Base-by-base conservation (phyloP, 805 yeast species). In the Soucietia sequanensis region DNA sequence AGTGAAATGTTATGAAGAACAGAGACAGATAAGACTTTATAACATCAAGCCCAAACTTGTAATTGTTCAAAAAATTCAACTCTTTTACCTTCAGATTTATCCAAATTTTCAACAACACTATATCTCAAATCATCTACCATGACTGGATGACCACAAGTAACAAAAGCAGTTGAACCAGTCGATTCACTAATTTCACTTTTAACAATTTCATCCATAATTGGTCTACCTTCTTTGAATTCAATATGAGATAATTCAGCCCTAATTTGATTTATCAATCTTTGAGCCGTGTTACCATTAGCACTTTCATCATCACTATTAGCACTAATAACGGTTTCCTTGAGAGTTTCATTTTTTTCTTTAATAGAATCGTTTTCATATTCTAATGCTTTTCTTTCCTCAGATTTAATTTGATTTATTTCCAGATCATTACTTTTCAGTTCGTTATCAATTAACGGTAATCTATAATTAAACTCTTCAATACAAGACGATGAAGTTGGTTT, bases 61-160 rank as follows among this genome's bases (percentile, higher is more conserved):
- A 82, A 70, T 50, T 84, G 90, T 53, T 87, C 95, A 50, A 68
- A 80, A 48, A 80, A 80, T 41, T 82, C 90, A 13, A 84, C 73
- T 28, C 84, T 69, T 31, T 70, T 63, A 11, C 68, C 54, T 13
- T 48, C 38, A 1, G 48, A 41, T 19, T 56, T 42, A 22, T 65
- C 58, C 33, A 78, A 52, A 37, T 71, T 53, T 27, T 62, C 43
- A 0, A 72, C 64, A 3, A 80, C 72, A 4, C 70, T 53, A 25
- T 61, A 51, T 50, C 91, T 69, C 14, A 79, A 44, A 2, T 61
- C 68, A 48, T 81, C 89, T 44, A 70, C 79, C 71, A 80, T 71
- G 4, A 54, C 34, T 22, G 77, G 71, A 31, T 81, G 84, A 5
- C 88, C 89, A 62, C 89, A 82, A 11, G 76, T 63, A 25, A 80